Base-by-base conservation (phyloP, 805 yeast genomes). In the Lachancea sp. region DNA sequence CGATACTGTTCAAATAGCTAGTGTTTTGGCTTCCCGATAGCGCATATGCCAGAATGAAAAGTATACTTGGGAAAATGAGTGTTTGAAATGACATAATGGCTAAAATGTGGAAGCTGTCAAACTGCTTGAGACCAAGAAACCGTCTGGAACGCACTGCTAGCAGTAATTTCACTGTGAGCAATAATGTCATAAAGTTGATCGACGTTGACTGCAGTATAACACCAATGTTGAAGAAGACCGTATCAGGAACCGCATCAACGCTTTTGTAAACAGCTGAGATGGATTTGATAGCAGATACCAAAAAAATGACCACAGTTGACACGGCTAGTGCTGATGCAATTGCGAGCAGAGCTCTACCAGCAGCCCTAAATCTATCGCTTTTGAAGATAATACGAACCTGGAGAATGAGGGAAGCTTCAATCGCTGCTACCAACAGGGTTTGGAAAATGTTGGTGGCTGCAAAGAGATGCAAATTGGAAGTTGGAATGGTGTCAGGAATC, bases 71-170 rank as follows among this genome's bases (percentile, higher is more conserved):
- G 16, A 87, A 67, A 9, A 89, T 62, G 73, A 90, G 75, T 0
- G 95, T 81, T 63, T 93, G 98, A 12, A 79, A 66, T 0, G 87
- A 69, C 91, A 86, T 86, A 44, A 90, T 82, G 47, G 87, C 66
- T 37, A 93, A 65, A 30, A 89, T 78, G 60, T 88, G 96, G 60
- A 85, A 78, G 20, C 85, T 79, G 50, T 83, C 90, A 57, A 90
- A 87, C 59, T 87, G 95, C 57, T 74, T 79, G 48, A 88, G 68
- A 0, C 99, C 99, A 41, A 90, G 62, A 49, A 68, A 76, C 44
- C 88, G 72, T 62, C 99, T 76, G 4, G 87, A 74, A 46, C 79
- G 72, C 20, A 87, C 75, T 0, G 96, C 95, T 38, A 75, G 44
- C 20, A 72, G 59, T 41, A 93, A 71, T 61, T 91, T 93, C n/a